Evolutionary conservation across 306 rosid genomes (phyloP), one percentile per base, ranked within the genome.

Genomic region (Ormosia semicastrata): DNA sequence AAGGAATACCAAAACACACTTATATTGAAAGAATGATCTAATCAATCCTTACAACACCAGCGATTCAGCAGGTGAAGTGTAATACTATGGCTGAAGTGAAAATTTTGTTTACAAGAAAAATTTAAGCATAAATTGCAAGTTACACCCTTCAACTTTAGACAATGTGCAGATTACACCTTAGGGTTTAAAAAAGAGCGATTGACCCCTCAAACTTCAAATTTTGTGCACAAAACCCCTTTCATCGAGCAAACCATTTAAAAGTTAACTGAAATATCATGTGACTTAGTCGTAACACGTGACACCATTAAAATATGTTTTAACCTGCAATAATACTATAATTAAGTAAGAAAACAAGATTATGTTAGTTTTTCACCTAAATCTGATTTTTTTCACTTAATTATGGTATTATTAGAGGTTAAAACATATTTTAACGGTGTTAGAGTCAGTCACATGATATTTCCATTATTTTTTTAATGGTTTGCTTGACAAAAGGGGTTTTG

Each of bases 11-110:
- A 43, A 60, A 39, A 70, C 54, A 66, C 47, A 37, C 30, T 74
- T 33, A 3, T 49, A 17, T 14, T 8, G 40, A 62, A 72, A 72
- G 54, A 83, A 78, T 44, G 68, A 78, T 60, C 37, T 77, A 41
- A 39, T 54, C 44, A 43, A 72, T 66, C n/a, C 71, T 72, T 73
- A 73, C 33, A 73, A 53, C 11, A 32, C 62, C 39, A 73, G 32
- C 8, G n/a, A 74, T 60, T 69, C 69, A 40, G 66, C 54, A 72
- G 63, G 46, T 30, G 13, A 83, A 52, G 6, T 44, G 18, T n/a
- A 52, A 66, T 9, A 77, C 79, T n/a, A 64, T 29, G 47, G 65
- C 41, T 58, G 49, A 37, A 32, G n/a, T n/a, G 36, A 52, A 66
- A 36, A 56, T 66, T 60, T 44, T 18, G 44, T 66, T 40, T 33